phyloP scores from a whole-genome alignment of 2,329 filamentous ascomycete species.

The Hawksworthiomyces lignivorus region DNA sequence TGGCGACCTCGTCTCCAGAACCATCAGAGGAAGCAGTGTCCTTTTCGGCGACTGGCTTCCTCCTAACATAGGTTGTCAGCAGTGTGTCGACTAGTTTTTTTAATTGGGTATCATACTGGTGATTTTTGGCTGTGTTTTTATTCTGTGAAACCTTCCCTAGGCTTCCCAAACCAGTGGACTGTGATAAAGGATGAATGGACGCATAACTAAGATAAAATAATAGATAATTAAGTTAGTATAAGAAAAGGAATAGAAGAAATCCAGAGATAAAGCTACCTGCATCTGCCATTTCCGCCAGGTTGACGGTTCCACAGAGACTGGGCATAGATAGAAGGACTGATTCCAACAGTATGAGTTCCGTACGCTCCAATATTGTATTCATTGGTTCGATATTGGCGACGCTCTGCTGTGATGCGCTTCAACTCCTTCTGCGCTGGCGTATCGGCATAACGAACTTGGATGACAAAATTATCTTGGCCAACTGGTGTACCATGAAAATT shows the following conservation, averaged over 20 bases:
- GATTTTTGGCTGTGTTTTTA: neutral
- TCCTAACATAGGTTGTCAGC: constrained; percentile 18
- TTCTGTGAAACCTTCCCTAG: neutral
- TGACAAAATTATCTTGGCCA: constrained; percentile 70
- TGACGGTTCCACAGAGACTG: constrained; percentile 30
- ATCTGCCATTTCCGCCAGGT: constrained; percentile 12
- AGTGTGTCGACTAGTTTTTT: neutral
- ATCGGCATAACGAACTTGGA: constrained; percentile 94
- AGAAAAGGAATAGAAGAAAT: neutral
- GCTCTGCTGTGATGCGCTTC: constrained; percentile 91
- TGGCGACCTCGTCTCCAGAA: constrained; percentile 44
- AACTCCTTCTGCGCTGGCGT: constrained; percentile 94
- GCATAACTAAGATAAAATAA: neutral
- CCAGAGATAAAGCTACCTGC: constrained; percentile 16
- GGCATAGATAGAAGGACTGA: constrained; percentile 42
- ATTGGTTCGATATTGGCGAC: constrained; percentile 89
- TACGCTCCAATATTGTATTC: constrained; percentile 80
- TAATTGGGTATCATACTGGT: neutral
- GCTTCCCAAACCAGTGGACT: neutral
- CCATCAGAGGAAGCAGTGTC: constrained; percentile 35
- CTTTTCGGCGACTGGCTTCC: constrained; percentile 32
- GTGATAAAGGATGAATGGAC: constrained; percentile 2
- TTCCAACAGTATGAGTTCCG: constrained; percentile 52
- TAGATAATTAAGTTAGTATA: neutral
- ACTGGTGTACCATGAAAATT: constrained; percentile 75